Percentiles rank a stretch among this genome's conserved stretches.
Evolutionary conservation across 805 yeast species (phyloP).

Genomic region (Myxozyma neotropica): DNA sequence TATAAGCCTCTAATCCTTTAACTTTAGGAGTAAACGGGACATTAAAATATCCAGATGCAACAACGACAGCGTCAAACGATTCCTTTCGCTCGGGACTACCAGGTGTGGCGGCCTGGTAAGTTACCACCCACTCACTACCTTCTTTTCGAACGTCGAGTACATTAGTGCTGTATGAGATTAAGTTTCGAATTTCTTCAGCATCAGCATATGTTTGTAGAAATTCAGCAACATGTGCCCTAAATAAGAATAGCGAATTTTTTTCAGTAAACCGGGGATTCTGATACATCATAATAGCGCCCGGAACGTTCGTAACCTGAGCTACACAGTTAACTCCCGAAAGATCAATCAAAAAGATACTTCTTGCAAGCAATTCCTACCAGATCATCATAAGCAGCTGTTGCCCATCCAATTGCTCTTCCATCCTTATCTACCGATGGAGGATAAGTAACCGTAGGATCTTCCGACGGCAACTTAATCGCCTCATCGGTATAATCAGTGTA

Average conservation of each 20-base stretch:
- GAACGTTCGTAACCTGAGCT: conserved; percentile 59
- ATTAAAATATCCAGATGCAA: conserved; percentile 68
- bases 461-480: conserved; percentile 42
- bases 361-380: too few species aligned
- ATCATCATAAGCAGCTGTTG: conserved; percentile 62
- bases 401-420: conserved; percentile 46
- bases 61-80: conserved; percentile 60
- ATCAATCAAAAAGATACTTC: too few species aligned
- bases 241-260: conserved; percentile 56
- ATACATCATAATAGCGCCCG: conserved; percentile 67
- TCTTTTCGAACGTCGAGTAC: conserved; percentile 49
- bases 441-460: conserved; percentile 37
- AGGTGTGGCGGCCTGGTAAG: conserved; percentile 29
- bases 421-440: conserved; percentile 31
- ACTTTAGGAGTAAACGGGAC: conserved; percentile 62
- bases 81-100: conserved; percentile 17
- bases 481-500: conserved; percentile 46
- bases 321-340: not conserved
- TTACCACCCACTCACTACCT: conserved; percentile 50
- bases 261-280: conserved; percentile 51
- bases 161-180: conserved; percentile 52
- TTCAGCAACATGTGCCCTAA: conserved; percentile 59
- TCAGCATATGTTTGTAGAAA: conserved; percentile 61
- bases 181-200: conserved; percentile 44
- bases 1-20: conserved; percentile 56